phyloP scores from a whole-genome alignment of 192 early-diverging fungal genomes.

The Cladochytrium replicatum region DNA sequence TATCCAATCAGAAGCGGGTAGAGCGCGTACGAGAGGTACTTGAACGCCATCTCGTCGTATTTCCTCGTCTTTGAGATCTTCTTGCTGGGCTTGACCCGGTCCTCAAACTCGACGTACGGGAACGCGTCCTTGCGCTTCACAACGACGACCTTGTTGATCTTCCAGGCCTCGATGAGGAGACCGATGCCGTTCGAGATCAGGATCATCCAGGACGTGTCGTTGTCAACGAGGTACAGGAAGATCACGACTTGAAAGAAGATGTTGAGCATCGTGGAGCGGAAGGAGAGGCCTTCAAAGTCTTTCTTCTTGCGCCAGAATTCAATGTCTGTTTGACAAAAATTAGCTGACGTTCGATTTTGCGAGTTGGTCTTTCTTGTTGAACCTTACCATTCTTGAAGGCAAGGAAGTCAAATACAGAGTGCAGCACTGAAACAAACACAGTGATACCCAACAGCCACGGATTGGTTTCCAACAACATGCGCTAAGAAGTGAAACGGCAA shows the following conservation, averaged over 20 bases:
- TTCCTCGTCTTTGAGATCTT: constrained; percentile 33
- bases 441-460: constrained; percentile 69
- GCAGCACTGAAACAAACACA: constrained; percentile 62
- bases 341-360: too few relatives aligned
- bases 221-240: constrained; percentile 79
- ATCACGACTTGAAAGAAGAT: constrained; percentile 78
- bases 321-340: too few relatives aligned
- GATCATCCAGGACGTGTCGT: constrained; percentile 81
- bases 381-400: constrained; percentile 85
- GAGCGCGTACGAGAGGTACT: constrained; percentile 66
- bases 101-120: constrained; percentile 41
- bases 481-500: constrained; percentile 21
- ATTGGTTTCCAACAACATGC: constrained; percentile 87
- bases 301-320: constrained; percentile 81
- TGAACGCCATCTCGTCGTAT: constrained; percentile 66
- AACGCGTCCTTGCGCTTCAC: constrained; percentile 38
- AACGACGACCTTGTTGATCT: constrained; percentile 77
- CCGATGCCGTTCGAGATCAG: constrained; percentile 73
- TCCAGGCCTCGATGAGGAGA: constrained; percentile 80
- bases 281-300: constrained; percentile 70
- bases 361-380: too few relatives aligned
- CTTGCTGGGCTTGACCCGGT: constrained; percentile 37
- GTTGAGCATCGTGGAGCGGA: constrained; percentile 70
- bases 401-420: constrained; percentile 81
- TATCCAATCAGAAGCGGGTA: constrained; percentile 72